Conservation (phyloP, 768 basidiomycete species). For the Suillus brevipes region DNA sequence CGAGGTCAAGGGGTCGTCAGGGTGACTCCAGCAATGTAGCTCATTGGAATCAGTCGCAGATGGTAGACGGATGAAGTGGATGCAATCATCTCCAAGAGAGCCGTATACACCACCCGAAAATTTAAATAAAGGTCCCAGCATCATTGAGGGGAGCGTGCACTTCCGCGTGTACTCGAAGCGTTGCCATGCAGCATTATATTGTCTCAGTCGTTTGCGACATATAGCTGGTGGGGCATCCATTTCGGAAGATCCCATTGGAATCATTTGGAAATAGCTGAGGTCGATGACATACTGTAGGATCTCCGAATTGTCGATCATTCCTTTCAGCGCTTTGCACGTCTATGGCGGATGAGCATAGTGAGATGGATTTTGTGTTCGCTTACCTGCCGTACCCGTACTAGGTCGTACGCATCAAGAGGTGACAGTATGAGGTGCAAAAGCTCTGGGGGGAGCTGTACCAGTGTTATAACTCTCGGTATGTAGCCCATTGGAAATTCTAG, state of each 20-base stretch:
- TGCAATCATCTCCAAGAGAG: constrained; percentile 42
- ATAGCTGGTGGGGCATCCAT: constrained; percentile 36
- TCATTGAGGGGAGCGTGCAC: constrained; percentile 41
- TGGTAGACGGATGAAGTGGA: constrained; percentile 41
- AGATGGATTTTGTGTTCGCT: constrained; percentile 5
- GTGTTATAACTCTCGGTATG: not conserved
- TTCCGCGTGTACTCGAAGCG: constrained; percentile 41
- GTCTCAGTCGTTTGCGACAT: constrained; percentile 41
- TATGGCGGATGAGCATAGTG: constrained; percentile 17
- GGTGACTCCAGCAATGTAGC: constrained; percentile 39
- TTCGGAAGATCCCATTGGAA: constrained; percentile 26
- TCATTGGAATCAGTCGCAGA: not conserved
- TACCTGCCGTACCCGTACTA: constrained; percentile 37
- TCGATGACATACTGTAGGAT: constrained; percentile 51
- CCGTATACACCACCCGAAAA: constrained; percentile 53
- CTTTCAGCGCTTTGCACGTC: constrained; percentile 42
- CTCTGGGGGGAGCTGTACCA: constrained; percentile 37
- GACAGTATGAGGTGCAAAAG: constrained; percentile 31
- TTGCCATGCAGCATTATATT: constrained; percentile 52
- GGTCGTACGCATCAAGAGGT: constrained; percentile 36
- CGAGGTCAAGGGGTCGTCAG: constrained; percentile 42
- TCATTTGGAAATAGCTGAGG: constrained; percentile 46
- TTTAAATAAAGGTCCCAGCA: constrained; percentile 51
- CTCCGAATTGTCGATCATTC: constrained; percentile 43
- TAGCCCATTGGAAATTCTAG: not conserved